Base-by-base conservation (phyloP, 148 eudicot genomes). In the Gaultheria prostrata region DNA sequence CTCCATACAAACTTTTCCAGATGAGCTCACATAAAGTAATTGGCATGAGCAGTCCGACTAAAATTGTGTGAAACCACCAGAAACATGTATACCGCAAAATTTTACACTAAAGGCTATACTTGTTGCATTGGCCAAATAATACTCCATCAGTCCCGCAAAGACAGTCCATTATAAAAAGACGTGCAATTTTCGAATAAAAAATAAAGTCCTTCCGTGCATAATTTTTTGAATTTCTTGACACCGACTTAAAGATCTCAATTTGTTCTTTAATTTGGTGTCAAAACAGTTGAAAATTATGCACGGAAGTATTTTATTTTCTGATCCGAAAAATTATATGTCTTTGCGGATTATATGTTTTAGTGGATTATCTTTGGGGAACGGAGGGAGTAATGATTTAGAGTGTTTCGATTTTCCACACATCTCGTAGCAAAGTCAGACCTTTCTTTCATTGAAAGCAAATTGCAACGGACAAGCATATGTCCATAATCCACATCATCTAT, bases 381-480 rank as follows among this genome's bases (percentile, higher is more conserved):
- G 43, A 39, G 43, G 43, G 43, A 39, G 43, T 39, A 77, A 32
- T 51, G 50, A 35, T 35, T 57, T 21, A 78, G 15, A 43, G 43
- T 33, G 18, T 33, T 56, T 43, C 32, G 10, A 20, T 28, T 35
- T 35, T 33, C 24, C 48, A 79, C 28, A 79, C 1, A 56, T 21
- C 45, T 9, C 14, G 20, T 9, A 11, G n/a, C 69, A 10, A 35
- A 21, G 49, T 20, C 0, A 39, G 8, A 46, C 21, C 39, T 49
- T 49, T 77, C 80, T 51, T 77, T 77, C 80, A 49, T 50, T 15
- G 30, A 51, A 6, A 54, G 53, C 20, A 24, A 50, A 76, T 76
- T 21, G 18, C 54, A 76, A 26, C 5, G 35, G 33, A 49, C 33
- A 49, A 75, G 72, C 35, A 13, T 67, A 45, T 21, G 49, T 35